These are phyloP conservation scores for Glycine latifolia DNA, from an alignment of 306 rosid species.

Conservation along the genomic window DNA sequence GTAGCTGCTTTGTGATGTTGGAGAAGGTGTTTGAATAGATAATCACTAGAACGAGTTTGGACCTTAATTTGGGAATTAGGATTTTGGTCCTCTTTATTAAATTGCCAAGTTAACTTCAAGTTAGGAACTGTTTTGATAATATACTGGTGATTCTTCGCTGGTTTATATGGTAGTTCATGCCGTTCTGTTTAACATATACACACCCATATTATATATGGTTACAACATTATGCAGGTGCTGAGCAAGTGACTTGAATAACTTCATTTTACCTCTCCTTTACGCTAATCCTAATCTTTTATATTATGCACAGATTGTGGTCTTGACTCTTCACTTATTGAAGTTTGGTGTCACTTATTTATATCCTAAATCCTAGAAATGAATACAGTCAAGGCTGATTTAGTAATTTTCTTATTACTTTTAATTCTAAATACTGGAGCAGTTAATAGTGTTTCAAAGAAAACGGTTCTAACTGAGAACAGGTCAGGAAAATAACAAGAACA, in stretches of 20 bases:
- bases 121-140: neutral
- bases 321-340: neutral
- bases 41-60: conserved; percentile 23
- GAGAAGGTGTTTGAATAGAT: conserved; percentile 3
- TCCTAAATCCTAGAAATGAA: neutral
- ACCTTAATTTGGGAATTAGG: conserved; percentile 11
- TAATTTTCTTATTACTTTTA: neutral
- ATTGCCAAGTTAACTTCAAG: conserved; percentile 28
- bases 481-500: neutral
- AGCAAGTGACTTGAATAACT: neutral
- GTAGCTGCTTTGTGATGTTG: neutral
- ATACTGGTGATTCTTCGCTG: conserved; percentile 24
- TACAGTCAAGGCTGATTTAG: neutral
- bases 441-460: neutral
- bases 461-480: neutral
- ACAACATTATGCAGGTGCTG: conserved; percentile 6
- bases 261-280: neutral
- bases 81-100: neutral
- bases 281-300: neutral
- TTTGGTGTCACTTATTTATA: neutral
- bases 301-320: neutral
- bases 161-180: neutral
- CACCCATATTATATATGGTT: conserved; percentile 3
- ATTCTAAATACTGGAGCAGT: neutral
- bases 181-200: no score